A percentile compares a stretch with the other conserved stretches of the same genome.
Evolutionary conservation across 495 filamentous ascomycete species (phyloP).

Genomic region (Aspergillus hancockii): DNA sequence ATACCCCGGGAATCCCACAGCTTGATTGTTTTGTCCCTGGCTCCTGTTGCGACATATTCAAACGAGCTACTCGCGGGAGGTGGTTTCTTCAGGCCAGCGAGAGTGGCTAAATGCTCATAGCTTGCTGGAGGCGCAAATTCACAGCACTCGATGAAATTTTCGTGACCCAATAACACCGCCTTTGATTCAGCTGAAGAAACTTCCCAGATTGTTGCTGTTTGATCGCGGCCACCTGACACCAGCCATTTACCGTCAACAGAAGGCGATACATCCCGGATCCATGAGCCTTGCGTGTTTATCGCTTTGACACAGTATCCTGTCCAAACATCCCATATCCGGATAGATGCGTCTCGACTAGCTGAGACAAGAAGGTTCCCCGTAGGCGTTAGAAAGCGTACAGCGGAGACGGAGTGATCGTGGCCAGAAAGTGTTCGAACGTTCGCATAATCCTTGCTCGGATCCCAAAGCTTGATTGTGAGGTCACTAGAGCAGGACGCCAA

Average conservation of each 20-base stretch:
- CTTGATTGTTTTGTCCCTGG: slow-evolving; percentile 87
- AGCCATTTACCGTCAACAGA: slow-evolving; percentile 83
- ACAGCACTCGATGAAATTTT: slow-evolving; percentile 87
- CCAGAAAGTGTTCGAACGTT: slow-evolving; percentile 91
- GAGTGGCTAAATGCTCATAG: slow-evolving; percentile 72
- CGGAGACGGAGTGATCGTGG: slow-evolving; percentile 89
- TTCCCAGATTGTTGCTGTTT: slow-evolving; percentile 85
- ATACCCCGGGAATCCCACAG: slow-evolving; percentile 88
- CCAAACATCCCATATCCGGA: slow-evolving; percentile 84
- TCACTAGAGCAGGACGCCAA: slow-evolving; percentile 90
- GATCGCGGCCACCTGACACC: slow-evolving; percentile 80
- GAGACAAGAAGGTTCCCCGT: slow-evolving; percentile 78
- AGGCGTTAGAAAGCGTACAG: slow-evolving; percentile 85
- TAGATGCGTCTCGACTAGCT: slow-evolving; percentile 75
- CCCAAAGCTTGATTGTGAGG: slow-evolving; percentile 95
- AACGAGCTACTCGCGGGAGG: slow-evolving; percentile 69
- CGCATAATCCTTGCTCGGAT: slow-evolving; percentile 91
- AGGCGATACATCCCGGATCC: slow-evolving; percentile 84
- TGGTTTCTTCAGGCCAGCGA: slow-evolving; percentile 84
- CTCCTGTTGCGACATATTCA: slow-evolving; percentile 90
- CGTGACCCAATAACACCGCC: slow-evolving; percentile 81
- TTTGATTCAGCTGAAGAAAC: slow-evolving; percentile 66
- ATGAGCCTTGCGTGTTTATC: slow-evolving; percentile 77
- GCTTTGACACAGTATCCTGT: slow-evolving; percentile 90
- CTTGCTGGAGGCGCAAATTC: slow-evolving; percentile 79